Evolutionary conservation across 352 stramenopile genomes (phyloP).

Genomic region (Pythium monospermum): DNA sequence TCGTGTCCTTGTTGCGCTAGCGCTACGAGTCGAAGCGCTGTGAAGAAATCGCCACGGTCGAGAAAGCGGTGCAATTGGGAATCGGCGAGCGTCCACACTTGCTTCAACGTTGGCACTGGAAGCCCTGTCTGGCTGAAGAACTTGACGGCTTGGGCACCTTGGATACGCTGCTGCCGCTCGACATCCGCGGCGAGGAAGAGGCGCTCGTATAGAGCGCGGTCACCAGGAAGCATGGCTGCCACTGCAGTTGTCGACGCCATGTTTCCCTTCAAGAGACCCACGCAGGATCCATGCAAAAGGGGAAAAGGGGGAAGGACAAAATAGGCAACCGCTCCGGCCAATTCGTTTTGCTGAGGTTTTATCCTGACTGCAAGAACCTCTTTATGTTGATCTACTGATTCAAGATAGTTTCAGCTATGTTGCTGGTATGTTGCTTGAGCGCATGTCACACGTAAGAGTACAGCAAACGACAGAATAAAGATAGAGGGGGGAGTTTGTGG

Average conservation of each 20-base stretch:
- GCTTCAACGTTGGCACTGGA: conserved; percentile 27
- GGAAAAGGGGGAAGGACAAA: not conserved
- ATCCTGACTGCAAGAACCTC: conserved; percentile 3
- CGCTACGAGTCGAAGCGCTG: conserved; percentile 26
- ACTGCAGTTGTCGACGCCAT: not conserved
- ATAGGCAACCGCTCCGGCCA: not conserved
- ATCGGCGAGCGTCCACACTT: conserved; percentile 29
- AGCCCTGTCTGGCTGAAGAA: conserved; percentile 26
- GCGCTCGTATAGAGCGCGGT: conserved; percentile 16
- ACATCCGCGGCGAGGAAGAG: conserved; percentile 27
- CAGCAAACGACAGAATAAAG: not conserved
- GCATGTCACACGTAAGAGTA: not conserved
- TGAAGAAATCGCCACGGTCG: conserved; percentile 9
- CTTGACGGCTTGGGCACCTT: conserved; percentile 21
- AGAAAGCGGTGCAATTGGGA: conserved; percentile 16
- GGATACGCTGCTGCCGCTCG: conserved; percentile 13
- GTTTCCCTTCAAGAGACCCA: conserved; percentile 2
- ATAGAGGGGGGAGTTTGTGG: not conserved
- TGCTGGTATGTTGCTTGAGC: not conserved
- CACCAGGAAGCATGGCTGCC: not conserved
- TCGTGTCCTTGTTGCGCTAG: conserved; percentile 27
- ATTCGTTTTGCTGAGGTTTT: conserved; percentile 3
- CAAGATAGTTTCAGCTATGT: not conserved
- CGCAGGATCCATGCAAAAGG: not conserved
- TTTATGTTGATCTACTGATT: not conserved